A percentile compares a stretch with the other conserved stretches of the same genome.
These are phyloP conservation scores for Chlamydomonas sp. DNA, from an alignment of 139 green algal genomes.

Conservation along the genomic window DNA sequence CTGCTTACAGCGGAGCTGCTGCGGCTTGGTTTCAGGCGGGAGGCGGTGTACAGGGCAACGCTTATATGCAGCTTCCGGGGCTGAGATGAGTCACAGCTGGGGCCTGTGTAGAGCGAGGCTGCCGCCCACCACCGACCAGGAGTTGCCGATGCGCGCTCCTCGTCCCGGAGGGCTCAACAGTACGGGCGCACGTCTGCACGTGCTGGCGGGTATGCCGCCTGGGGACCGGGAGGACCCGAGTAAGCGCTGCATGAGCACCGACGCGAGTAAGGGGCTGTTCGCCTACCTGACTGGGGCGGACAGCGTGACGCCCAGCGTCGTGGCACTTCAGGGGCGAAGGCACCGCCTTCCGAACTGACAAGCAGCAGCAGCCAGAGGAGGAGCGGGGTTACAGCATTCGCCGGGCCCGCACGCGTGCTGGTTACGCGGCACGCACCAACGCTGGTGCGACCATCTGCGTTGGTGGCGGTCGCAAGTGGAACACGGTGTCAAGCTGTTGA, in stretches of 20 bases:
- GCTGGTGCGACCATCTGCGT: too few species aligned
- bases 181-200: background rate
- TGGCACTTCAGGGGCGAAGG: background rate
- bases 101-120: background rate
- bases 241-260: background rate
- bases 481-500: too few species aligned
- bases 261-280: background rate
- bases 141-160: too few species aligned
- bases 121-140: too few species aligned
- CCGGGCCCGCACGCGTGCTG: background rate
- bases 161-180: background rate
- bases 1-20: background rate
- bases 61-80: background rate
- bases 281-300: background rate
- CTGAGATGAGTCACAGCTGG: constrained; percentile 1
- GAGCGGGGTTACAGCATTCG: background rate
- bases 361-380: constrained; percentile 1
- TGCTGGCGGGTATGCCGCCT: constrained; percentile 3
- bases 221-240: background rate
- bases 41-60: background rate
- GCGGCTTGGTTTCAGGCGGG: background rate
- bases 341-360: background rate
- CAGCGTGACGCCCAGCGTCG: background rate
- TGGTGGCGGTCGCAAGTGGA: too few species aligned
- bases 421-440: background rate